Evolutionary conservation across 83 land plant species (phyloP), one percentile per base, ranked within the genome.

Genomic region (Picea abies): DNA sequence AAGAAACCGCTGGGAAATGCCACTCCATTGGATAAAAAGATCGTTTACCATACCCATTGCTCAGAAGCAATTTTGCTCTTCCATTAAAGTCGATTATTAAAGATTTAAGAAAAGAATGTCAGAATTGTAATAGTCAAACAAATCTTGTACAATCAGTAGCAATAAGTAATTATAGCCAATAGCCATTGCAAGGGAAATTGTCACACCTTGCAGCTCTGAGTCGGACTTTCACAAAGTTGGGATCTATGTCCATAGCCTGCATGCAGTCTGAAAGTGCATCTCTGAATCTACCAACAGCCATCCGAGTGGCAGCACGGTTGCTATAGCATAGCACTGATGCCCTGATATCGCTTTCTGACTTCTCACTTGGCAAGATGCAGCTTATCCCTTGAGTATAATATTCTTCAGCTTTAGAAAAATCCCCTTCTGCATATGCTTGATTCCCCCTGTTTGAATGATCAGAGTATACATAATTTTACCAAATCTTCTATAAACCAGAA

Each of bases 271-370:
- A 84, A 12, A 97, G 82, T 29, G 99, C 97, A 82, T 93, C 99
- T 83, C 94, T 88, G 88, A 96, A 84, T 83, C 94, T 94, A 25
- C 97, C 97, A 85, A 91, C 91, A 35, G 94, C 90, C 93, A 97
- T 96, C 16, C 97, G 85, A 64, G 93, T 87, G 44, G 94, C 98
- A 71, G 97, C 98, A 76, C 99, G 93, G 82, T 97, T 97, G 82
- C 99, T 96, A 82, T 97, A 96, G 80, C 99, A 97, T 44, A 97
- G 85, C 94, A 96, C 91, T 71, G 94, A 90, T 25, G 92, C 98
- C 79, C 90, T 86, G 25, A 87, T 85, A 72, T 88, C 88, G 86
- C 87, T 88, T 85, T 81, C 83, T 70, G 96, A 90, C 47, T 89
- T 85, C 78, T 97, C 96, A 82, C 78, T 89, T 37, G 87, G 86